phyloP scores from a whole-genome alignment of 495 filamentous ascomycete genomes.

The Delitschia confertaspora region DNA sequence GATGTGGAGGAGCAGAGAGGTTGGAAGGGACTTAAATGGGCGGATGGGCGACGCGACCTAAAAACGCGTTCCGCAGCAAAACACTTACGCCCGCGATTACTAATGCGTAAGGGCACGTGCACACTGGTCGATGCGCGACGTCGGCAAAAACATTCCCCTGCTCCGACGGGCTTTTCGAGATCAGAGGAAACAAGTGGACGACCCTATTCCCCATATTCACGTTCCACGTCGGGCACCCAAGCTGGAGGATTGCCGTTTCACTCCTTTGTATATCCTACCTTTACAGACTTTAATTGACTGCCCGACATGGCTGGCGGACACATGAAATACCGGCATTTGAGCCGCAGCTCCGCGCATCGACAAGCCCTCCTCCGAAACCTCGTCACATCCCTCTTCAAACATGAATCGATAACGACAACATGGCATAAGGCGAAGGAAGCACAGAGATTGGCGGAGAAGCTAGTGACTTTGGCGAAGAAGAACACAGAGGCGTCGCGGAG shows the following conservation, averaged over 20 bases:
- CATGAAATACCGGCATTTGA: slow-evolving; percentile 77
- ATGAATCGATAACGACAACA: slow-evolving; percentile 89
- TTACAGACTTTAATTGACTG: too few relatives aligned
- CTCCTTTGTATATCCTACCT: too few relatives aligned
- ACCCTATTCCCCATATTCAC: too few relatives aligned
- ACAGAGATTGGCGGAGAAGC: slow-evolving; percentile 82
- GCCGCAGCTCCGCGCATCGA: slow-evolving; percentile 74
- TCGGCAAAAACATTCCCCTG: too few relatives aligned
- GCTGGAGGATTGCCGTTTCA: not conserved
- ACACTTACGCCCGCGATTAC: too few relatives aligned
- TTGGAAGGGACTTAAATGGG: slow-evolving; percentile 10
- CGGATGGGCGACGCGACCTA: too few relatives aligned
- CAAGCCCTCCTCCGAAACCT: slow-evolving; percentile 92
- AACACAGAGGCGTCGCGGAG: slow-evolving; percentile 67
- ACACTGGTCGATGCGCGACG: too few relatives aligned
- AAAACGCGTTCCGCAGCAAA: too few relatives aligned
- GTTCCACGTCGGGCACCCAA: too few relatives aligned
- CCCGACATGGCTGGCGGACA: slow-evolving; percentile 70
- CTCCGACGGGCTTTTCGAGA: too few relatives aligned
- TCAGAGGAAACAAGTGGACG: too few relatives aligned
- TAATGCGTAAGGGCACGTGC: too few relatives aligned
- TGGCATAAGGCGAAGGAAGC: slow-evolving; percentile 96
- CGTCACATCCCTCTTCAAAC: slow-evolving; percentile 85
- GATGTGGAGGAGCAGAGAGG: slow-evolving; percentile 1
- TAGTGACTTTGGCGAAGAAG: slow-evolving; percentile 86